Conservation (phyloP, 2,329 filamentous ascomycete genomes). For the Venturiaceae sp. region DNA sequence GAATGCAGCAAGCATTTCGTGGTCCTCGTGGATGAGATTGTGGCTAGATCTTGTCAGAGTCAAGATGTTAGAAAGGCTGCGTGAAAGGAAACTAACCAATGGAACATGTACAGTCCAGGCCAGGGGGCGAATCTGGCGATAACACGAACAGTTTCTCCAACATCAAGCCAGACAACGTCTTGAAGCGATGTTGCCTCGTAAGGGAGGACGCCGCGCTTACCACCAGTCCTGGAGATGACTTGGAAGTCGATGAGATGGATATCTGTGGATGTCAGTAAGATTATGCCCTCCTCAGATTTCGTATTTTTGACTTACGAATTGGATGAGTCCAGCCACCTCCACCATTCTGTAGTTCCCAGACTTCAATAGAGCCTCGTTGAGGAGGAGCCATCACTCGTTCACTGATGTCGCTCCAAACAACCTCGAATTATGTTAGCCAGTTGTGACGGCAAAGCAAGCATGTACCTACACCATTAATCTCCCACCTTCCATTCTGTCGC, state of each 20-base stretch:
- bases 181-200: not conserved
- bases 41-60: constrained; percentile 13
- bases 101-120: constrained; percentile 42
- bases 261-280: too few relatives aligned
- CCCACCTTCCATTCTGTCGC: too few relatives aligned
- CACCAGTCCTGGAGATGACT: not conserved
- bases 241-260: constrained; percentile 49
- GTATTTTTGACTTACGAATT: too few relatives aligned
- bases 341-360: constrained; percentile 34
- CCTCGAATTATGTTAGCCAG: too few relatives aligned
- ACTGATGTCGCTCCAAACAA: too few relatives aligned
- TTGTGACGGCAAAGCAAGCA: too few relatives aligned
- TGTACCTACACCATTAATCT: too few relatives aligned
- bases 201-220: too few relatives aligned
- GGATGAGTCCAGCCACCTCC: constrained; percentile 42
- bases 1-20: constrained; percentile 30
- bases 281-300: too few relatives aligned
- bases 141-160: constrained; percentile 14
- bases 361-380: constrained; percentile 21
- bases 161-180: constrained; percentile 5
- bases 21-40: constrained; percentile 10
- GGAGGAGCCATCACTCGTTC: constrained; percentile 24
- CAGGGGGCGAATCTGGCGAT: constrained; percentile 22
- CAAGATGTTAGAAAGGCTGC: constrained; percentile 26
- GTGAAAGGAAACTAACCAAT: constrained; percentile 34